Percentiles rank a stretch among this genome's conserved stretches.
phyloP scores from a whole-genome alignment of 129 eudicot genomes.

The Chrysanthemum seticuspe region DNA sequence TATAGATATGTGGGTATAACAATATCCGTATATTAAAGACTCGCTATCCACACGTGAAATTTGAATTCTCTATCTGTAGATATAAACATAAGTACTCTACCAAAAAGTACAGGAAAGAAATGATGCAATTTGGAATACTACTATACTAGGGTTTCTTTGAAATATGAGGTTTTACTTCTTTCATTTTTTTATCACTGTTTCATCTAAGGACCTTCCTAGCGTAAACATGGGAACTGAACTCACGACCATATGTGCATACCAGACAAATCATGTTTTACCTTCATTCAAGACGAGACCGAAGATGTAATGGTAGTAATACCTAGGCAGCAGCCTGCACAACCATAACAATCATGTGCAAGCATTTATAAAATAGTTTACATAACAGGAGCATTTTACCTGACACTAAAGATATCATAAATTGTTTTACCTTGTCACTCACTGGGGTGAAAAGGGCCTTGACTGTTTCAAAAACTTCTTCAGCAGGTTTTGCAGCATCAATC shows the following conservation, averaged over 20 bases:
- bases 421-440: constrained; percentile 51
- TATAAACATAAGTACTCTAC: too few relatives aligned
- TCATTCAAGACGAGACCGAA: constrained; percentile 4
- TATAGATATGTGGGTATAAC: background rate
- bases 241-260: background rate
- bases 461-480: constrained; percentile 81
- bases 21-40: background rate
- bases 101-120: too few relatives aligned
- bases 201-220: too few relatives aligned
- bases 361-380: background rate
- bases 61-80: too few relatives aligned
- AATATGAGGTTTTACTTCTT: too few relatives aligned
- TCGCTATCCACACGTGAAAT: too few relatives aligned
- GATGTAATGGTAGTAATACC: constrained; percentile 18
- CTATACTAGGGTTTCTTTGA: too few relatives aligned
- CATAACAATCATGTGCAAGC: constrained; percentile 22
- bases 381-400: constrained; percentile 7
- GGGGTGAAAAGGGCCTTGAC: constrained; percentile 77
- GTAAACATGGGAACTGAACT: too few relatives aligned
- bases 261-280: constrained; percentile 30
- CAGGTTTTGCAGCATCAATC: constrained; percentile 89
- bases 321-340: constrained; percentile 43
- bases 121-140: too few relatives aligned
- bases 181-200: too few relatives aligned
- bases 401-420: constrained; percentile 11